Base-by-base conservation (phyloP, 2,329 filamentous ascomycete genomes). In the Lachnellula suecica region DNA sequence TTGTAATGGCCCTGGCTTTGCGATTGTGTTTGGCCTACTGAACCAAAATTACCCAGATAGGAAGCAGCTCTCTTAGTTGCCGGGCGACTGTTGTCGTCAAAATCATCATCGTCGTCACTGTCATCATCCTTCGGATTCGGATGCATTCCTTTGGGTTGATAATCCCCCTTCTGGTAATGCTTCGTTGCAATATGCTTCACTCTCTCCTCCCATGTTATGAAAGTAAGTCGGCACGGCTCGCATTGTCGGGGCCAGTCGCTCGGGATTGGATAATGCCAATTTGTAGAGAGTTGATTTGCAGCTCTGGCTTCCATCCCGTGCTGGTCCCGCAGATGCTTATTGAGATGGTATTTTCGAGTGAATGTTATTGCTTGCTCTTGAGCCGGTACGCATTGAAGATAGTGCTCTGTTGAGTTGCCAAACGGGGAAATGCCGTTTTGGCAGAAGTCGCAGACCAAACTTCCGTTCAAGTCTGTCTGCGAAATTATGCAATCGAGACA, bases 191-290 rank as follows among this genome's bases (percentile, higher is more conserved):
- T 44, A 46, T 58, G 53, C 23, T 56, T 47, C 47, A 54, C 49
- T 42, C 53, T 49, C 34, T 48, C 50, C 37, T 58, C 45, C 50
- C 47, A 58, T 10, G 40, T 56, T 11, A 35, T n/a, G 44, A 58
- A 58, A 11, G 1, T 38, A 4, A 41, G 35, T 4, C 41, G 35
- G 35, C 54, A 57, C 27, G 57, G 47, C 10, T 53, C 37, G 34
- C 56, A 60, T 23, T 56, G 41, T 41, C 46, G 27, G 10, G 58
- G 58, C 58, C 56, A 59, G 2, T 49, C 23, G 23, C 46, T 55
- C 7, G 47, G 41, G 24, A 57, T 23, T 7, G 41, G n/a, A 47
- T 46, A 60, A 20, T 53, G 55, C 50, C 53, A 57, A 7, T 40
- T 22, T 10, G 25, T 38, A 22, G 51, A 52, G 15, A 41, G 43